phyloP scores from a whole-genome alignment of 192 early-diverging fungal species.

The Linnemannia zychae region DNA sequence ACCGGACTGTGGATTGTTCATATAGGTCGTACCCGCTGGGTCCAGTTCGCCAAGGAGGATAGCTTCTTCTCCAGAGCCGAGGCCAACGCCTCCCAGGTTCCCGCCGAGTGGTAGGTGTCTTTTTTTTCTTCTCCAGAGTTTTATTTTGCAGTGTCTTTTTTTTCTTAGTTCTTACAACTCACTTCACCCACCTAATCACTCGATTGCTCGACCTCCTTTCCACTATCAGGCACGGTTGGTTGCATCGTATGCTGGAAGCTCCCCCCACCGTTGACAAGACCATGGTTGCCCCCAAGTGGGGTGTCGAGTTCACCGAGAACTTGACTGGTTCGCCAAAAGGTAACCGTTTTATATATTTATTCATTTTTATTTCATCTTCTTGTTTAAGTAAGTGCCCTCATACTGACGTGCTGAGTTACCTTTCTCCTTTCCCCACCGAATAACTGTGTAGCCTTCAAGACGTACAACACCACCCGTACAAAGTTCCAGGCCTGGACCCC shows the following conservation, averaged over 20 bases:
- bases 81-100: constrained; percentile 76
- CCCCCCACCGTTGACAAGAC: constrained; percentile 52
- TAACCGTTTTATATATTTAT: no score
- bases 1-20: background rate
- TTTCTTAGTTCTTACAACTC: no score
- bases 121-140: no score
- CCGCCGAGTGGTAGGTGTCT: constrained; percentile 80
- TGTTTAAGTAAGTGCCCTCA: background rate
- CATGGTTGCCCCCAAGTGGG: constrained; percentile 53
- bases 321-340: constrained; percentile 56
- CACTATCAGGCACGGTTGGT: constrained; percentile 53
- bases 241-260: constrained; percentile 58
- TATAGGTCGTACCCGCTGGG: constrained; percentile 84
- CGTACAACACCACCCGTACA: constrained; percentile 70
- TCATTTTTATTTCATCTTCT: background rate
- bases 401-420: no score
- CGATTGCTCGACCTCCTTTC: no score
- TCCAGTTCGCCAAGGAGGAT: constrained; percentile 68
- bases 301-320: constrained; percentile 51
- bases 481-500: constrained; percentile 72
- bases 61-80: constrained; percentile 52
- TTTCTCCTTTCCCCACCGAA: background rate
- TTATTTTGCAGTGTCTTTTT: no score
- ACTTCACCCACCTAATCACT: background rate
- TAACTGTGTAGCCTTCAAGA: constrained; percentile 59